Conservation (phyloP, 148 eudicot genomes). For the Bassia scoparia region DNA sequence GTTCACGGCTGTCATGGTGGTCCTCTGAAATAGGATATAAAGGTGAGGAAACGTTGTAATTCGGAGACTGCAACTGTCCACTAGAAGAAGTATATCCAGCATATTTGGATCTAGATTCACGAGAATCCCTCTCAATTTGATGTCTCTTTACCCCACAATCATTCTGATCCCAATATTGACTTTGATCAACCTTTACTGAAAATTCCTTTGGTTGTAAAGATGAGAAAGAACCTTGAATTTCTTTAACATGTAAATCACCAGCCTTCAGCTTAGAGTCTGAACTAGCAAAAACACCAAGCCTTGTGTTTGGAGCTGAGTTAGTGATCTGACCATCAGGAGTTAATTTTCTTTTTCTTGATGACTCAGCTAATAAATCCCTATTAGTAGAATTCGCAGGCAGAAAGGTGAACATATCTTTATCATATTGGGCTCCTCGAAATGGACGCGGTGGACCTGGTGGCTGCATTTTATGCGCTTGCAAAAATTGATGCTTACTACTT, state of each 20-base stretch:
- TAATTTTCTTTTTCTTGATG: conserved; percentile 43
- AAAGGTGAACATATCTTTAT: conserved; percentile 35
- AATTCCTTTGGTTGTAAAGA: conserved; percentile 27
- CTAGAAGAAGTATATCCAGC: conserved; percentile 29
- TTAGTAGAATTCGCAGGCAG: conserved; percentile 16
- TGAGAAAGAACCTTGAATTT: conserved; percentile 20
- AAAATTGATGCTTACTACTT: conserved; percentile 7
- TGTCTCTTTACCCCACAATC: conserved; percentile 20
- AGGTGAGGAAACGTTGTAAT: conserved; percentile 22
- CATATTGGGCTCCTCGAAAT: conserved; percentile 25
- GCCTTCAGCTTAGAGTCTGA: conserved; percentile 23
- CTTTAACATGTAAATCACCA: conserved; percentile 20
- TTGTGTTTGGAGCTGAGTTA: conserved; percentile 17
- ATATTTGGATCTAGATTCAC: conserved; percentile 19
- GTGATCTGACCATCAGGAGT: conserved; percentile 26
- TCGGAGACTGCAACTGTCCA: conserved; percentile 29
- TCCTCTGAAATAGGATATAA: conserved; percentile 17
- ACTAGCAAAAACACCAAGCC: conserved; percentile 19
- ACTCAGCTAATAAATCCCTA: conserved; percentile 19
- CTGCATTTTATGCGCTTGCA: conserved; percentile 25
- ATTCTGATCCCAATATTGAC: conserved; percentile 29
- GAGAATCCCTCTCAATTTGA: conserved; percentile 24
- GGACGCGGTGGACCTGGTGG: conserved; percentile 30
- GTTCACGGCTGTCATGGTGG: not conserved
- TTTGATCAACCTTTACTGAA: conserved; percentile 18